Base-by-base conservation (phyloP, 2,329 filamentous ascomycete species). In the Atkinsonella hypoxylon region DNA sequence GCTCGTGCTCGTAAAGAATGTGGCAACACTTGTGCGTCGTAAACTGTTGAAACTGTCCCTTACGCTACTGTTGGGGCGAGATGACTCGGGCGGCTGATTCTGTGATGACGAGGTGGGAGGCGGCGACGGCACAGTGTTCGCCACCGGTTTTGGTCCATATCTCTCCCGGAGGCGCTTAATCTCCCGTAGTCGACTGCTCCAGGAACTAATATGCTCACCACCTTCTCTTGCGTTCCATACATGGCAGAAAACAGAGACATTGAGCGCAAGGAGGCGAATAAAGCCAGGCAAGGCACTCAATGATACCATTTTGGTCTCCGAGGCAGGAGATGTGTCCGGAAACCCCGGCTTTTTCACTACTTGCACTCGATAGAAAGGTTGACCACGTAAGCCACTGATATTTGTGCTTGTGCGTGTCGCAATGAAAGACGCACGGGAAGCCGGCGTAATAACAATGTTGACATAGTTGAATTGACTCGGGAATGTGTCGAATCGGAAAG, bases 391-490 rank as follows among this genome's bases (percentile, higher is more conserved):
- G 30, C 42, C 49, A 26, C 49, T 43, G n/a, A 20, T 17, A 61
- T 60, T 62, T 56, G 64, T 62, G 3, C 58, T 58, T 48, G 76
- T 69, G 17, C 82, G 72, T 6, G 77, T 79, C 46, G 85, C 82
- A 38, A 88, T 76, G 61, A 90, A 91, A 2, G 84, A 85, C 2
- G 82, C 82, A 40, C 83, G 78, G 4, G 89, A 90, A 54, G 90
- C 87, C 0, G 93, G 93, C 2, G 87, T 88, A 61, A 98, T 91
- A 59, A 97, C 85, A 60, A 98, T 97, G 64, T 96, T 89, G 63
- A 98, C 89, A 62, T 87, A 95, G 63, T 96, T 97, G 74, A 98
- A 95, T 51, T 91, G 86, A 0, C 89, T 94, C 0, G 89, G 89
- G 59, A 98, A 95, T 0, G 88, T 95, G 63, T 95, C 81, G 63